phyloP scores from a whole-genome alignment of 192 early-diverging fungal species.

The Backusella parvicylindrica region DNA sequence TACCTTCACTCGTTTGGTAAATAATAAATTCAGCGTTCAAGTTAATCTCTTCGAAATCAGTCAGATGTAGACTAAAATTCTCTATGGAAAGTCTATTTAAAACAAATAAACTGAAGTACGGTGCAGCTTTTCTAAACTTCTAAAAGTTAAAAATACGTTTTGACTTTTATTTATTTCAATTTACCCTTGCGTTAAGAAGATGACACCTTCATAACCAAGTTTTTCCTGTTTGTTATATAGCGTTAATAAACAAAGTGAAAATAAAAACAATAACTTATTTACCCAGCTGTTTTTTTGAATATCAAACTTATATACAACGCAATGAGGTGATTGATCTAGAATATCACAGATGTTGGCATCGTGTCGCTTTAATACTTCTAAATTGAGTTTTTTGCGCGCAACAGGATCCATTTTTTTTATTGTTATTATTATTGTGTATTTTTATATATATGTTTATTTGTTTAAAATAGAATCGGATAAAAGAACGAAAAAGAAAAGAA shows the following conservation, averaged over 20 bases:
- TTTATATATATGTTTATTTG: background rate
- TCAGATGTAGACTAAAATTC: constrained; percentile 70
- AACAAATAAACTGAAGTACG: constrained; percentile 77
- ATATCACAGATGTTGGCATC: constrained; percentile 76
- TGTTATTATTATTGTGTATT: background rate
- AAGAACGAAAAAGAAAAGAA: background rate
- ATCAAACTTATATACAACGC: constrained; percentile 89
- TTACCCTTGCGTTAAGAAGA: constrained; percentile 83
- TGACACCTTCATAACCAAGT: constrained; percentile 85
- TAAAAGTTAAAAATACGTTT: background rate
- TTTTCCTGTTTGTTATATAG: constrained; percentile 79
- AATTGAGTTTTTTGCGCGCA: constrained; percentile 69
- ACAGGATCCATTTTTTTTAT: constrained; percentile 53
- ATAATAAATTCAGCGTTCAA: constrained; percentile 85
- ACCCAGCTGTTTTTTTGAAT: constrained; percentile 72
- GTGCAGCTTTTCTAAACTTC: constrained; percentile 41
- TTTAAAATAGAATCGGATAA: background rate
- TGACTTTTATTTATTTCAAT: background rate
- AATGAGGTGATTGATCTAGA: constrained; percentile 81
- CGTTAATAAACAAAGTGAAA: too few relatives aligned
- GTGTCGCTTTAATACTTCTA: constrained; percentile 79
- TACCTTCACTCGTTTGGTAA: constrained; percentile 68
- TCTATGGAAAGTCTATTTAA: constrained; percentile 86
- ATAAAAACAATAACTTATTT: constrained; percentile 25
- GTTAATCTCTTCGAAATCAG: constrained; percentile 72